Evolutionary conservation across 1,284 basidiomycete genomes (phyloP), one percentile per base, ranked within the genome.

Genomic region (Xerocomus minutiporus): DNA sequence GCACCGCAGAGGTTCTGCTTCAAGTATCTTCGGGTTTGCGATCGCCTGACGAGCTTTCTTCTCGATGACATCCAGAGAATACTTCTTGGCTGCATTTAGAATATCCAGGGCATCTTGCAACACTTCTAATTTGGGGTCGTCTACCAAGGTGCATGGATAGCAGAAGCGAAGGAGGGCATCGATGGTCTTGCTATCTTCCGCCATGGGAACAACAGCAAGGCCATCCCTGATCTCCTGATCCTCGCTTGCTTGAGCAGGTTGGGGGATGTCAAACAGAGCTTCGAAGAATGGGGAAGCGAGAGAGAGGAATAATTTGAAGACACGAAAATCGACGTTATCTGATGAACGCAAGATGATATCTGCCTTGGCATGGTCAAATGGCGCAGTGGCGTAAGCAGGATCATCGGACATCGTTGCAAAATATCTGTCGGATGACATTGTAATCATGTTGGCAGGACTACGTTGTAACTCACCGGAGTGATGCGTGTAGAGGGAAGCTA

Each of bases 91-190:
- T 2, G 53, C 63, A 13, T 41, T 41, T 1, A 66, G 59, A 7
- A 66, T 46, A 6, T 50, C 25, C 1, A 61, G 1, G 1, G 48
- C 46, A 20, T 63, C 58, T 31, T 47, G 35, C 8, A 63, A 29
- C 4, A 40, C 42, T 8, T 51, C 51, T 4, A 61, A 15, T 12
- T 40, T 34, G 3, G 65, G 63, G 23, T 65, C 62, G 4, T 67
- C 61, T 0, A 54, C 53, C 1, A 66, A 17, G 2, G 56, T 64
- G 9, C 51, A 62, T 1, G 62, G 65, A 35, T 67, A 67, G 26
- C 62, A 65, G 11, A 63, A 62, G 8, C 62, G 59, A 26, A 63
- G 54, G 26, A 64, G 56, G 8, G 46, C 7, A 32, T 65, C 62
- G 8, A 65, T 53, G 4, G 41, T 58, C 29, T 58, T 60, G 26